Evolutionary conservation across 306 rosid genomes (phyloP).

Genomic region (Astragalus glycyphyllos): DNA sequence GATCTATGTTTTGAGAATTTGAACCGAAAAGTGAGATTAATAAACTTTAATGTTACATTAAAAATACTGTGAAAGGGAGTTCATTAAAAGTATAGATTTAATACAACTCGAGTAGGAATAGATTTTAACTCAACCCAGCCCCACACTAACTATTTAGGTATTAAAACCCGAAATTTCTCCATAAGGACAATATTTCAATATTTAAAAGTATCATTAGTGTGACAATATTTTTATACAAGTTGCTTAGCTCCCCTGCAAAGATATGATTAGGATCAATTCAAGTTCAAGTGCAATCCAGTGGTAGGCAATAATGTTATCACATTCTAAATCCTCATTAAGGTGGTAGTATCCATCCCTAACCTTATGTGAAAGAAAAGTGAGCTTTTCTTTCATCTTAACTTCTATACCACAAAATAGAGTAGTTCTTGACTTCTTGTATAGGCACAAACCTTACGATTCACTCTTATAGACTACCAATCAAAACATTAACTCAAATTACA

Average conservation of each 20-base stretch:
- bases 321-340: background rate
- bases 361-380: background rate
- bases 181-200: background rate
- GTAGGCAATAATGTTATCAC: background rate
- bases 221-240: background rate
- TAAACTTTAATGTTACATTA: background rate
- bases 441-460: too few relatives aligned
- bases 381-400: background rate
- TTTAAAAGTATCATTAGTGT: background rate
- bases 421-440: too few relatives aligned
- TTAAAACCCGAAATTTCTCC: background rate
- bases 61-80: too few relatives aligned
- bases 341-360: background rate
- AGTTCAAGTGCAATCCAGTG: background rate
- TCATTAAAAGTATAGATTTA: background rate
- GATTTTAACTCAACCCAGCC: background rate
- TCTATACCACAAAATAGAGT: background rate
- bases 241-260: background rate
- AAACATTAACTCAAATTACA: too few relatives aligned
- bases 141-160: background rate
- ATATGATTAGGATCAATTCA: background rate
- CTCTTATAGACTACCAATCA: too few relatives aligned
- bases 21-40: background rate
- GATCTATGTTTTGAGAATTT: background rate
- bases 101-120: background rate